Evolutionary conservation across 2,329 filamentous ascomycete genomes (phyloP).

Genomic region (Cladophialophora psammophila): DNA sequence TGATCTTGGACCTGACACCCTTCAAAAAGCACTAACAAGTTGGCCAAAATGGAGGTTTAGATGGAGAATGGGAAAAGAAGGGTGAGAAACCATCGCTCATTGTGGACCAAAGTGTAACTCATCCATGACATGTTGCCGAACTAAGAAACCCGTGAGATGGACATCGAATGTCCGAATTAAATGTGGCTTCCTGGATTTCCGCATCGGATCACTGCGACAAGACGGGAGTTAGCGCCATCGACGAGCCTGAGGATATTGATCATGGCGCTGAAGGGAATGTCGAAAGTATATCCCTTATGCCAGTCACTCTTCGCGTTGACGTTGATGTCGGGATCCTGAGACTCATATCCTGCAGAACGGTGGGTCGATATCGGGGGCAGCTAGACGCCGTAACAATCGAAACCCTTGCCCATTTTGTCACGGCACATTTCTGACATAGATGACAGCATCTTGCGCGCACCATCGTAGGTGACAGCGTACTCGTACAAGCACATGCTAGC

Average conservation of each 20-base stretch:
- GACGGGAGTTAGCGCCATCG: not conserved
- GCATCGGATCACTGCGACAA: conserved; percentile 2
- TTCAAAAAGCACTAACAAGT: too few relatives aligned
- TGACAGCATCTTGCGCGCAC: conserved; percentile 49
- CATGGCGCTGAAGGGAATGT: conserved; percentile 18
- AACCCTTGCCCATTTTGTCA: conserved; percentile 38
- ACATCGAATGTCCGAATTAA: not conserved
- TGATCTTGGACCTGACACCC: too few relatives aligned
- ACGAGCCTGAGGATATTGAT: conserved; percentile 14
- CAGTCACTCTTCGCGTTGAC: not conserved
- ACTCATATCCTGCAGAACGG: conserved; percentile 11
- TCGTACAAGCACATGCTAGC: conserved; percentile 48
- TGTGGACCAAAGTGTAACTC: too few relatives aligned
- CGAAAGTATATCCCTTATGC: conserved; percentile 21
- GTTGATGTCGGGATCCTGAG: conserved; percentile 15
- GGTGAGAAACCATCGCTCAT: too few relatives aligned
- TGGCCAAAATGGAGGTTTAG: too few relatives aligned
- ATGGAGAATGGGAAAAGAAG: too few relatives aligned
- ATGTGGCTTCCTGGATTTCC: not conserved
- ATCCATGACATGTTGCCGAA: too few relatives aligned
- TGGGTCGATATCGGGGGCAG: conserved; percentile 14
- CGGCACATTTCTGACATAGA: conserved; percentile 53
- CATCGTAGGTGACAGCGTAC: conserved; percentile 50
- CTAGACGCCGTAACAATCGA: conserved; percentile 13
- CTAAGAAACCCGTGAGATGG: not conserved